Evolutionary conservation across 257 asterid species (phyloP).

Genomic region (Solanum chilense): DNA sequence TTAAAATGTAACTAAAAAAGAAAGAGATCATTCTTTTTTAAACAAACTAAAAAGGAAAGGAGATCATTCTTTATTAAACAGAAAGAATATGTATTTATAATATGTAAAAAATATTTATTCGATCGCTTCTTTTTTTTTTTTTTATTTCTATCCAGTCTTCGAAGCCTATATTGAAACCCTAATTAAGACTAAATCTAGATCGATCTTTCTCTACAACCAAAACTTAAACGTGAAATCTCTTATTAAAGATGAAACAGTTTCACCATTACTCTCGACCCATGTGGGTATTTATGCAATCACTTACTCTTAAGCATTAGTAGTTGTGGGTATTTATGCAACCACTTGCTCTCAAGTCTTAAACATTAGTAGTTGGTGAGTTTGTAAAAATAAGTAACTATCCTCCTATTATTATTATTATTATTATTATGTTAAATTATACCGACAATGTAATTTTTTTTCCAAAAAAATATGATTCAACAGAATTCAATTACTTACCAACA

Average conservation of each 20-base stretch:
- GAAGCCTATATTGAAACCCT: too few species aligned
- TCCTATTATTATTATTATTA: too few species aligned
- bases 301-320: neutral
- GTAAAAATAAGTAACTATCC: neutral
- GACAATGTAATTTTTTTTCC: neutral
- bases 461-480: neutral
- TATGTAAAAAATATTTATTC: neutral
- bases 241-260: too few species aligned
- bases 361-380: neutral
- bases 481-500: neutral
- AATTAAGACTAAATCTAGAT: too few species aligned
- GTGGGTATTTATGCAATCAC: neutral
- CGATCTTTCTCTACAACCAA: too few species aligned
- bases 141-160: fast-evolving
- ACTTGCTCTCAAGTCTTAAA: neutral
- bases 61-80: too few species aligned
- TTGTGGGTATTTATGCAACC: neutral
- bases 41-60: too few species aligned
- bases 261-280: neutral
- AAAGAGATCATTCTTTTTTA: too few species aligned
- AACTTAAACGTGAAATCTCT: fast-evolving
- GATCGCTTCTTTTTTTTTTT: too few species aligned
- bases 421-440: neutral
- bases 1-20: too few species aligned
- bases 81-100: neutral